Percentiles rank a stretch among this genome's conserved stretches.
Evolutionary conservation across 768 basidiomycete species (phyloP).

Genomic region (Mycena floridula): DNA sequence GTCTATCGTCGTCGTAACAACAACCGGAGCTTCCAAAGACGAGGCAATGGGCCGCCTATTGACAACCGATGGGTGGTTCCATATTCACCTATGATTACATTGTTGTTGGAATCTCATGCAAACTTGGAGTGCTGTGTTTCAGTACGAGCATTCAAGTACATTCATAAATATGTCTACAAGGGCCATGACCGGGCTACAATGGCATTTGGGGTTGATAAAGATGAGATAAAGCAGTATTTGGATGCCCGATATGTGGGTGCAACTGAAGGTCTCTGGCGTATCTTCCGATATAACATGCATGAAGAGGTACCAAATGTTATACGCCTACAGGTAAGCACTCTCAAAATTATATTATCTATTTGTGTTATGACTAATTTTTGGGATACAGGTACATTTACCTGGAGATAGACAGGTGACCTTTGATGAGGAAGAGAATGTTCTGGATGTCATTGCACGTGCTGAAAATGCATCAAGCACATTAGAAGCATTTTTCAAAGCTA

Average conservation of each 20-base stretch:
- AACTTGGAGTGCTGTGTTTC: neutral
- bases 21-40: neutral
- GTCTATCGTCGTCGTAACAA: neutral
- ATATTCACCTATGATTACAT: neutral
- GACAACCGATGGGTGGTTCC: neutral
- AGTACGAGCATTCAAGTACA: neutral
- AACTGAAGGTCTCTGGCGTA: constrained; percentile 28
- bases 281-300: constrained; percentile 31
- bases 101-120: neutral
- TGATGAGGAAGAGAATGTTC: constrained; percentile 16
- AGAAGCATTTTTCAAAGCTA: constrained; percentile 16
- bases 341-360: no score
- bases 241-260: constrained; percentile 21
- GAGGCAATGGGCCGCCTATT: neutral
- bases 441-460: constrained; percentile 6
- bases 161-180: neutral
- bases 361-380: no score
- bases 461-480: constrained; percentile 6
- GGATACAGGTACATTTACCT: constrained; percentile 35
- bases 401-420: constrained; percentile 32
- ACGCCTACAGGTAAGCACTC: no score
- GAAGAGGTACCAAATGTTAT: constrained; percentile 29
- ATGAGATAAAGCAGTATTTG: constrained; percentile 10
- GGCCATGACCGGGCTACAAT: neutral
- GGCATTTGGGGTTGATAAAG: neutral